A percentile compares a stretch with the other conserved stretches of the same genome.
phyloP scores from a whole-genome alignment of 345 rosid species.

The Gossypium australe region DNA sequence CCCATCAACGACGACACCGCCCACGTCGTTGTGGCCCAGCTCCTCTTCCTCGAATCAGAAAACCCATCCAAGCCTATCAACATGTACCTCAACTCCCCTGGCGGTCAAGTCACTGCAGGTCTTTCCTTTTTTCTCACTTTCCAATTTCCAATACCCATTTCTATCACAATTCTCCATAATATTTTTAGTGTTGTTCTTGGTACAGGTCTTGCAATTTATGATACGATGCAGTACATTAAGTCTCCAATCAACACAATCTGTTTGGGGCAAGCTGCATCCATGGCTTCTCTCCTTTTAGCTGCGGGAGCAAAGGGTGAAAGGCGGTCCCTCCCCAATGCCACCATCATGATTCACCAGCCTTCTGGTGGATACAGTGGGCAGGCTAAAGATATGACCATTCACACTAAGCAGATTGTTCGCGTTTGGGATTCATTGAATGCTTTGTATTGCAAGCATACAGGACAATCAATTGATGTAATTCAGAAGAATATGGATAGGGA shows the following conservation, averaged over 20 bases:
- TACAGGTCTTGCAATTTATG: constrained; percentile 93
- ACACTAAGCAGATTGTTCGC: constrained; percentile 90
- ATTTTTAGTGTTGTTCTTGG: not conserved
- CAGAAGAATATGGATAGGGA: constrained; percentile 96
- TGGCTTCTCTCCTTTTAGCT: constrained; percentile 93
- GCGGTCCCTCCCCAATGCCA: constrained; percentile 86
- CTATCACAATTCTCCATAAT: not conserved
- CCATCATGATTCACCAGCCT: constrained; percentile 97
- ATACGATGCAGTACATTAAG: constrained; percentile 92
- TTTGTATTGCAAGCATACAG: constrained; percentile 71
- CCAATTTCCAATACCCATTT: not conserved
- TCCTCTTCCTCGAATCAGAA: constrained; percentile 95
- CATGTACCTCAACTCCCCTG: constrained; percentile 98
- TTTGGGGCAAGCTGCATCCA: constrained; percentile 98
- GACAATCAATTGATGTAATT: constrained; percentile 64
- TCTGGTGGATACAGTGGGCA: constrained; percentile 99
- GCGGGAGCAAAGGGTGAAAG: constrained; percentile 93
- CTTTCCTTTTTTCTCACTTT: not conserved
- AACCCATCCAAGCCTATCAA: constrained; percentile 94
- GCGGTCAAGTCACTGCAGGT: constrained; percentile 99
- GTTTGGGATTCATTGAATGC: constrained; percentile 84
- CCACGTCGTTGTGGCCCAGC: constrained; percentile 99
- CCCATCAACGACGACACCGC: constrained; percentile 89
- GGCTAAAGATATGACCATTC: constrained; percentile 93
- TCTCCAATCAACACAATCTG: constrained; percentile 90